Percentiles rank a stretch among this genome's conserved stretches.
phyloP scores from a whole-genome alignment of 2,329 filamentous ascomycete species.

The Phialophora tarda region DNA sequence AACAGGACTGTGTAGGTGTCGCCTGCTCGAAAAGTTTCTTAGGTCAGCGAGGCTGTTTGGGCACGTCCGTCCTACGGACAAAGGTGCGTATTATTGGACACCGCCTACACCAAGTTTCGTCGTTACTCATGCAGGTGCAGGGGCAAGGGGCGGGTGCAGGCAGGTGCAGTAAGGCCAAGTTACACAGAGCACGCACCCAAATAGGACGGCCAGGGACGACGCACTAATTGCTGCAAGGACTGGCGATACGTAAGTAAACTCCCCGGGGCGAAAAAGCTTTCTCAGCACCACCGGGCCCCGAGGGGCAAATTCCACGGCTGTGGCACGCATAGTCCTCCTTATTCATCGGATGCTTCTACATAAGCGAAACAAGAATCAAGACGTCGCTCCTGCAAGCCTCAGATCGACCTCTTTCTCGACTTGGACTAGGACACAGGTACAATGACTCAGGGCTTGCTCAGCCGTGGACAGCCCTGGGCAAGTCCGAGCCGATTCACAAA shows the following conservation, averaged over 20 bases:
- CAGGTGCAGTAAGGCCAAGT: background rate
- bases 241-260: too few species aligned
- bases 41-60: background rate
- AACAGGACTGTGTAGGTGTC: background rate
- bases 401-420: background rate
- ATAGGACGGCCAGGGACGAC: background rate
- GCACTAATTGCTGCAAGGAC: too few species aligned
- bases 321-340: too few species aligned
- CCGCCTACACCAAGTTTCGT: background rate
- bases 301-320: too few species aligned
- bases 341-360: too few species aligned
- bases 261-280: background rate
- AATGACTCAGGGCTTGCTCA: background rate
- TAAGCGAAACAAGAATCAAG: too few species aligned
- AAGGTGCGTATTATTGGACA: background rate
- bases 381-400: background rate
- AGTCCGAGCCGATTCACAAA: background rate
- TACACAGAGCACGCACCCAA: background rate
- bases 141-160: too few species aligned
- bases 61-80: background rate
- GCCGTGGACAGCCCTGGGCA: background rate
- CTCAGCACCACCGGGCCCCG: too few species aligned
- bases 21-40: background rate
- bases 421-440: background rate
- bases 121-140: background rate